Base-by-base conservation (phyloP, 2,329 filamentous ascomycete species). In the Paraphoma chrysanthemicola region DNA sequence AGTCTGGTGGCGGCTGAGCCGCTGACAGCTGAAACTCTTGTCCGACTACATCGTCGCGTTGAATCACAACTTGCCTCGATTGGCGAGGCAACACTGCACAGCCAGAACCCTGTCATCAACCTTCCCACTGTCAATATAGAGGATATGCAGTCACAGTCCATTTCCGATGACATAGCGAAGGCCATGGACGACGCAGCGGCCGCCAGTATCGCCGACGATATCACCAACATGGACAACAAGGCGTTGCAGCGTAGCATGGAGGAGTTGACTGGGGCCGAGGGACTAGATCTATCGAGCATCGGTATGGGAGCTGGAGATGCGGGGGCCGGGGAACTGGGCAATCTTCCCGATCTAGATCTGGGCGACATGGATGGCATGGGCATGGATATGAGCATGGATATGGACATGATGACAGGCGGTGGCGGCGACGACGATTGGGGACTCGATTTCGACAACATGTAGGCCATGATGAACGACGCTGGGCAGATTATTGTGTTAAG, bases 21-120 rank as follows among this genome's bases (percentile, higher is more conserved):
- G 1, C 75, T 79, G 16, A 77, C 85, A 44, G 87, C 87, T 1
- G 88, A 90, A 72, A 83, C 83, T 8, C 77, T 87, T 12, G 84
- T 89, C 9, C 85, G 88, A 7, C 81, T 90, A 7, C 80, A 89
- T 69, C 81, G 88, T 28, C 81, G 83, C 2, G 87, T 91, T 10
- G 88, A 91, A 73, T 82, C 84, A n/a, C 88, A 89, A 69, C 82
- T 90, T 29, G 65, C 66, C 1, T 65, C 66, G 11, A 52, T 71
- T 3, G 61, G 65, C 17, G 66, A 73, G 53, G 59, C 57, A 6
- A 54, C 56, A 1, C 60, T 76, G 1, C 66, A 69, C 47, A 62
- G 64, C 18, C 62, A 68, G 45, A 62, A 64, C 17, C 60, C 64
- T 2, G 64, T 68, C 12, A 65, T 74, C 18, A 66, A 64, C 41